Percentiles rank a stretch among this genome's conserved stretches.
phyloP scores from a whole-genome alignment of 768 basidiomycete genomes.

The Candolleomyces efflorescens region DNA sequence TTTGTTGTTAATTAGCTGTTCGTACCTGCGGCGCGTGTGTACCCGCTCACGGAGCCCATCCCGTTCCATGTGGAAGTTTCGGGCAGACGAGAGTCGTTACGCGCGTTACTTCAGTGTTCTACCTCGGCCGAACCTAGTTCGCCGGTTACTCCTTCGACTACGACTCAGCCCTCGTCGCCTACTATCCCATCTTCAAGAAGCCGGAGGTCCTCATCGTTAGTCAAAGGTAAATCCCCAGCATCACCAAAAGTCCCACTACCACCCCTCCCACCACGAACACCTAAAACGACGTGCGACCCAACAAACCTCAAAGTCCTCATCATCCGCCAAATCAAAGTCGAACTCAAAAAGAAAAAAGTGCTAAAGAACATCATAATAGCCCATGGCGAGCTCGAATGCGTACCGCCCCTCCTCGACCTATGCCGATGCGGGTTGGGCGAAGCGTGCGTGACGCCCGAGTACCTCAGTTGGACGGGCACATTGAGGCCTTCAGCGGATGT shows the following conservation, averaged over 20 bases:
- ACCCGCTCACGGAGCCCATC: constrained; percentile 50
- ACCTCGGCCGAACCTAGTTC: constrained; percentile 14
- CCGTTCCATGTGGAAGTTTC: constrained; percentile 64
- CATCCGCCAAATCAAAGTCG: constrained; percentile 43
- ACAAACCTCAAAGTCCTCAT: constrained; percentile 38
- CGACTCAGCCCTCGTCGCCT: no score
- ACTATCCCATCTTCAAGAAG: no score
- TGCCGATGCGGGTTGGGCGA: constrained; percentile 14
- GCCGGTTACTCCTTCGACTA: constrained; percentile 12
- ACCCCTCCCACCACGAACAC: no score
- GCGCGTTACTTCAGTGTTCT: constrained; percentile 33
- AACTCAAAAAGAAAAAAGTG: constrained; percentile 28
- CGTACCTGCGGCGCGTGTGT: constrained; percentile 54
- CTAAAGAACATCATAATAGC: constrained; percentile 41
- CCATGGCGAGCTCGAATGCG: constrained; percentile 43
- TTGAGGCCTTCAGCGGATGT: constrained; percentile 39
- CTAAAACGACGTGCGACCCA: no score
- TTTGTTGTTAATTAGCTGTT: constrained; percentile 40
- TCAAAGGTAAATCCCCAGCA: background rate
- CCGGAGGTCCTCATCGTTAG: constrained; percentile 14
- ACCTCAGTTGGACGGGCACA: constrained; percentile 54
- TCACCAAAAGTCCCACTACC: no score
- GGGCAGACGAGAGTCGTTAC: constrained; percentile 41
- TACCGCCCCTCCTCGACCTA: constrained; percentile 32
- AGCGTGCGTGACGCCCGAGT: constrained; percentile 19